Conservation (phyloP, 2,329 filamentous ascomycete genomes). For the Pseudocercospora fijiensis region DNA sequence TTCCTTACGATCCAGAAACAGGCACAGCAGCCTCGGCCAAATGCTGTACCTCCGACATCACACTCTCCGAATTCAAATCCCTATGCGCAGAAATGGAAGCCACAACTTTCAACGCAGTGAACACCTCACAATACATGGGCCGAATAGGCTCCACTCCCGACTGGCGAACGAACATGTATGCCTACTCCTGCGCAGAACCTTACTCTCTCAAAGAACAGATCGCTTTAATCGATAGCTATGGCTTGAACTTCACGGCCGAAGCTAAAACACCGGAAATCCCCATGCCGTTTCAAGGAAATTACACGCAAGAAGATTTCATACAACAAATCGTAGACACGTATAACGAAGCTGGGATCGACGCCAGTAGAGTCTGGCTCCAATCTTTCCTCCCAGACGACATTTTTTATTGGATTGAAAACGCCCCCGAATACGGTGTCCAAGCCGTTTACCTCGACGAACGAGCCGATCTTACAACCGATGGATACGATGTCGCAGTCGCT, state of each 20-base stretch:
- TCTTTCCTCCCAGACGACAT: conserved; percentile 58
- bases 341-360: conserved; percentile 53
- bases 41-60: conserved; percentile 72
- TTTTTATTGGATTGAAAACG: conserved; percentile 64
- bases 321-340: conserved; percentile 66
- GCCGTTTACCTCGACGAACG: conserved; percentile 65
- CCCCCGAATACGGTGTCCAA: conserved; percentile 61
- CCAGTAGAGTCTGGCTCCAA: conserved; percentile 60
- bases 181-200: conserved; percentile 60
- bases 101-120: conserved; percentile 59
- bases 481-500: conserved; percentile 55
- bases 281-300: conserved; percentile 66
- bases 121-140: conserved; percentile 53
- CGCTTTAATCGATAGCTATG: conserved; percentile 56
- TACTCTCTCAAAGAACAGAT: conserved; percentile 64
- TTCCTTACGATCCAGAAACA: conserved; percentile 41
- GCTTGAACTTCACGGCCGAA: conserved; percentile 65
- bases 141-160: conserved; percentile 47
- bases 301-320: conserved; percentile 64
- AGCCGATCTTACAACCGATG: conserved; percentile 51
- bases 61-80: conserved; percentile 63
- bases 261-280: conserved; percentile 63
- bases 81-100: conserved; percentile 72
- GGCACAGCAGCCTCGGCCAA: conserved; percentile 58
- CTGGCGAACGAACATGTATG: conserved; percentile 66